Evolutionary conservation across 78 protist genomes (phyloP).

Genomic region (Emiliania huxleyi): DNA sequence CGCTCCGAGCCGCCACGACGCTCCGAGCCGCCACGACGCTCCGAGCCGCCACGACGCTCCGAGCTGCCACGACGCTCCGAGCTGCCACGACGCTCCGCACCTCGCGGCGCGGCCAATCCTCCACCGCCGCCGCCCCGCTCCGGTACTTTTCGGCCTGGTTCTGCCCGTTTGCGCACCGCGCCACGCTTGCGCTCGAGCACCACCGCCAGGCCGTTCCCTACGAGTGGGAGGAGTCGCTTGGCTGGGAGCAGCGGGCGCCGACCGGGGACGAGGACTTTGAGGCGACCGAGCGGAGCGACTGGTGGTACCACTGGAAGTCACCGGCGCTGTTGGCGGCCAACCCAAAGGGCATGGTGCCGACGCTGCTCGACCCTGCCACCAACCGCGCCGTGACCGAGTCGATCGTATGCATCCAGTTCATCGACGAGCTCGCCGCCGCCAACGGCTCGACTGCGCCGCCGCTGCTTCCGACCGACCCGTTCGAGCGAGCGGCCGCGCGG

Average conservation of each 20-base stretch:
- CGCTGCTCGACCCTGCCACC: neutral
- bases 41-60: too few species aligned
- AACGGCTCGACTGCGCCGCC: neutral
- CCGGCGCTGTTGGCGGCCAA: neutral
- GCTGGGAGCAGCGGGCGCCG: neutral
- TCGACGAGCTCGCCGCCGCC: neutral
- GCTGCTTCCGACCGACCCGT: neutral
- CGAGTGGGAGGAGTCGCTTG: constrained; percentile 28
- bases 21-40: too few species aligned
- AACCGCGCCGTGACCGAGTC: neutral
- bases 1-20: too few species aligned
- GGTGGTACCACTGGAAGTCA: constrained; percentile 8
- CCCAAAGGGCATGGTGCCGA: neutral
- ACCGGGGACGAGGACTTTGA: neutral
- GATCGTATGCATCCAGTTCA: neutral
- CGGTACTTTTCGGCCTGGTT: neutral
- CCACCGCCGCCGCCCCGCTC: too few species aligned
- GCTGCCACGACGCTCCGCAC: too few species aligned
- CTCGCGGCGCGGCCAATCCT: too few species aligned
- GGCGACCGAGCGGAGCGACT: neutral
- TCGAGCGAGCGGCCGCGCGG: neutral
- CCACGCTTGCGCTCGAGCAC: constrained; percentile 13
- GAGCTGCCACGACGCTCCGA: too few species aligned
- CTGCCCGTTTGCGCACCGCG: constrained; percentile 29
- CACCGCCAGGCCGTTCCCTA: neutral